Evolutionary conservation across 2,329 filamentous ascomycete genomes (phyloP).

Genomic region (Aspergillus fumigatiaffinis): DNA sequence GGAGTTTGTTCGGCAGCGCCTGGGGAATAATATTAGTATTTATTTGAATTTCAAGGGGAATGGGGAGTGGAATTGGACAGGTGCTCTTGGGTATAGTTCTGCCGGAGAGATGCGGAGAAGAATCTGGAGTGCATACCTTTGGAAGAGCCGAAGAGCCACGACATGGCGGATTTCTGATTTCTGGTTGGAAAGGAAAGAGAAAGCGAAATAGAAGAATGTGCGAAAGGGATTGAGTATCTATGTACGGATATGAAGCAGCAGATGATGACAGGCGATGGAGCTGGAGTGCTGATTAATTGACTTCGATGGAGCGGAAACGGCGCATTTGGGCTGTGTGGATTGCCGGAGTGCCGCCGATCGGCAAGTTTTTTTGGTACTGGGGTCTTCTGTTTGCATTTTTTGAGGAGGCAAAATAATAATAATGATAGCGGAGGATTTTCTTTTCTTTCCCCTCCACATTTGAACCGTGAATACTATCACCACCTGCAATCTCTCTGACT

Average conservation of each 20-base stretch:
- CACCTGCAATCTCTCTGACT: not conserved
- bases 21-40: constrained; percentile 3
- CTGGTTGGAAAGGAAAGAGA: not conserved
- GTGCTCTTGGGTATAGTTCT: constrained; percentile 3
- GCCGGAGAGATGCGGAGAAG: constrained; percentile 2
- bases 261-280: constrained; percentile 1
- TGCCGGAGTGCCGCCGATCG: constrained; percentile 16
- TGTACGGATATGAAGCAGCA: not conserved
- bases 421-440: constrained; percentile 3
- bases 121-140: constrained; percentile 21
- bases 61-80: not conserved
- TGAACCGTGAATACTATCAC: not conserved
- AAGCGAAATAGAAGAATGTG: not conserved
- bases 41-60: not conserved
- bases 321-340: constrained; percentile 15
- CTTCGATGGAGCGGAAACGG: constrained; percentile 10
- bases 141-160: constrained; percentile 35
- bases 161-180: constrained; percentile 21
- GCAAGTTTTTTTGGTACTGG: constrained; percentile 9
- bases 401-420: not conserved
- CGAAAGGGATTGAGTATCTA: not conserved
- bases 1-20: constrained; percentile 20
- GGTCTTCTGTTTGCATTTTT: constrained; percentile 13
- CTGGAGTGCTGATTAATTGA: constrained; percentile 18
- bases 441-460: constrained; percentile 8